Evolutionary conservation across 371 early-diverging fungal species (phyloP).

Genomic region (Mucor velutinosus): DNA sequence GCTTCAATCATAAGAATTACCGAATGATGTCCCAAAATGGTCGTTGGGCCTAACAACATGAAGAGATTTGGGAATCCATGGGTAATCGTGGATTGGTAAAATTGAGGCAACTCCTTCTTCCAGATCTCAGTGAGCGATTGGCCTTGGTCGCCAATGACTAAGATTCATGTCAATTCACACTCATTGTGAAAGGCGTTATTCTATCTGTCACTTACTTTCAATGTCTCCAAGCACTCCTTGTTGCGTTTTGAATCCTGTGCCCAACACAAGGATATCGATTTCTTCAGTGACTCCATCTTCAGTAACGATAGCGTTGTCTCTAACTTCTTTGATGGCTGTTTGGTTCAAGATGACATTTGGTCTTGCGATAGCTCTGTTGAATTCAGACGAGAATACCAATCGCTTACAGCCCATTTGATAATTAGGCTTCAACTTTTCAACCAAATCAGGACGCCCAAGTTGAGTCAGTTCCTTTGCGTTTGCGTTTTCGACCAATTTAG

Average conservation of each 20-base stretch:
- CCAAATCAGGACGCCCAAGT: conserved; percentile 26
- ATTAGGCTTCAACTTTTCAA: conserved; percentile 45
- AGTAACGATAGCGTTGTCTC: conserved; percentile 39
- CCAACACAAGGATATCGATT: conserved; percentile 60
- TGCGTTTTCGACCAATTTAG: not conserved
- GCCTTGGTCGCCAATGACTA: conserved; percentile 23
- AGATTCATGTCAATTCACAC: not conserved
- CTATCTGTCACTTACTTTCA: conserved; percentile 8
- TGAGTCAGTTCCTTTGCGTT: conserved; percentile 23
- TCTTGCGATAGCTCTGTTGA: conserved; percentile 42
- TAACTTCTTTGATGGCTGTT: conserved; percentile 39
- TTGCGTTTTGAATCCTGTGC: conserved; percentile 63
- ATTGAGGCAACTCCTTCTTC: conserved; percentile 13
- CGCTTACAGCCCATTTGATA: conserved; percentile 63
- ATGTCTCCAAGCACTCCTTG: conserved; percentile 31
- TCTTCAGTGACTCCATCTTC: conserved; percentile 41
- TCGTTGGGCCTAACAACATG: conserved; percentile 39
- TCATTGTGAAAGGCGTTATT: not conserved
- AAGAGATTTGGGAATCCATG: conserved; percentile 47
- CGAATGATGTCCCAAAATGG: conserved; percentile 34
- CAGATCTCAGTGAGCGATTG: conserved; percentile 11
- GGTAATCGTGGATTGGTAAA: conserved; percentile 30
- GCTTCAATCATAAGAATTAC: conserved; percentile 35
- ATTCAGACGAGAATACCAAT: conserved; percentile 52
- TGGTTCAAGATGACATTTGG: conserved; percentile 50